These are phyloP conservation scores for Podospora sp. DNA, from an alignment of 495 filamentous ascomycete genomes.

Conservation along the genomic window DNA sequence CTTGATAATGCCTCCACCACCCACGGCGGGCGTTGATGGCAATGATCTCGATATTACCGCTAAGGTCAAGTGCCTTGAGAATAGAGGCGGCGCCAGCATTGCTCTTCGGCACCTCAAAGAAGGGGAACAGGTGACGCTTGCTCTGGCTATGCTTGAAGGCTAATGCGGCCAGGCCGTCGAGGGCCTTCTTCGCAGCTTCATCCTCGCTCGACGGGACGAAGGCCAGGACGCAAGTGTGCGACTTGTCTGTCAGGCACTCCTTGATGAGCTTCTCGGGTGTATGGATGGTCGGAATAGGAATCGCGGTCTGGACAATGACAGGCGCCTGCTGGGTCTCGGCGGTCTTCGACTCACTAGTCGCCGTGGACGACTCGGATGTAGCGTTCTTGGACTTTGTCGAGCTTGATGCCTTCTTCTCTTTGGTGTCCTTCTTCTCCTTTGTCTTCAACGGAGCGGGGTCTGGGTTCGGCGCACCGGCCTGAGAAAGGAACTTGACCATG, in stretches of 20 bases:
- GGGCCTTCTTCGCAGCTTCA: conserved; percentile 58
- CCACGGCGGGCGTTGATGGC: conserved; percentile 80
- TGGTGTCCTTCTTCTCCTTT: conserved; percentile 54
- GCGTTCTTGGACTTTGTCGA: conserved; percentile 49
- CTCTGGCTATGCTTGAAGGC: conserved; percentile 68
- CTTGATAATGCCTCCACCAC: conserved; percentile 78
- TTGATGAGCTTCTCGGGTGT: conserved; percentile 60
- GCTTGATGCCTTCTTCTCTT: conserved; percentile 32
- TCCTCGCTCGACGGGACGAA: conserved; percentile 63
- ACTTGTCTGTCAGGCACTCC: conserved; percentile 73
- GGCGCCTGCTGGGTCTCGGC: conserved; percentile 44
- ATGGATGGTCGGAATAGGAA: conserved; percentile 54
- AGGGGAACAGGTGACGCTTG: conserved; percentile 74
- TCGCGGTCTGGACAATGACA: conserved; percentile 54
- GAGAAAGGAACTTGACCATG: conserved; percentile 81
- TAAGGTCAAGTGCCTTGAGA: conserved; percentile 63
- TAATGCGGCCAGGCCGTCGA: conserved; percentile 72
- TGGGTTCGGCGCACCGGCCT: conserved; percentile 75
- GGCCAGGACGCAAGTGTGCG: conserved; percentile 83
- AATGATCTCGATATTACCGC: conserved; percentile 64
- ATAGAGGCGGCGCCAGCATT: conserved; percentile 62
- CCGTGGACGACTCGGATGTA: conserved; percentile 41
- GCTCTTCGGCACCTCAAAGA: conserved; percentile 69
- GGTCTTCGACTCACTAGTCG: conserved; percentile 41
- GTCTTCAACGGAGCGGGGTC: conserved; percentile 56